Evolutionary conservation across 75 land plant species (phyloP).

Genomic region (Picea sitchensis): DNA sequence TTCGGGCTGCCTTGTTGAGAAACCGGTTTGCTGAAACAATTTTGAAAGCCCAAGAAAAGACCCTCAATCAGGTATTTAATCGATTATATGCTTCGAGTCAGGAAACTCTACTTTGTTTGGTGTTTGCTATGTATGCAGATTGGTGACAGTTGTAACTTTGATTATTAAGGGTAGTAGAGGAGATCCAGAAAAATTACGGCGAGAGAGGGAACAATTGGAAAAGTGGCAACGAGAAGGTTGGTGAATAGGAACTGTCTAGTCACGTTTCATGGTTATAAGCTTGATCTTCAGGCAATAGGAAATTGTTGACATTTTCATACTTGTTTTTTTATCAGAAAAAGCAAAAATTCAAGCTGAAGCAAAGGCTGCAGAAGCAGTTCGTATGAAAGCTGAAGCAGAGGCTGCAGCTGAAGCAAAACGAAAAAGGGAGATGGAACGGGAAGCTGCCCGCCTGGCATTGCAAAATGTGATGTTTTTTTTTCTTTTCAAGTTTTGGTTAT

Average conservation of each 20-base stretch:
- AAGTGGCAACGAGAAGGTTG: slow-evolving; percentile 72
- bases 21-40: slow-evolving; percentile 90
- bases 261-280: background rate
- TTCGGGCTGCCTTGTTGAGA: slow-evolving; percentile 82
- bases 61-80: slow-evolving; percentile 39
- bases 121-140: background rate
- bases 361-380: slow-evolving; percentile 58
- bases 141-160: slow-evolving; percentile 1
- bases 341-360: slow-evolving; percentile 74
- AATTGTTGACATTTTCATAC: background rate
- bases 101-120: background rate
- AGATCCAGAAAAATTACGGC: slow-evolving; percentile 61
- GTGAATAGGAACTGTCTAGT: background rate
- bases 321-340: slow-evolving; percentile 46
- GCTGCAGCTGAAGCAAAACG: slow-evolving; percentile 37
- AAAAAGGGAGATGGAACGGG: slow-evolving; percentile 65
- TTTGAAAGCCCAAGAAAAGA: slow-evolving; percentile 75
- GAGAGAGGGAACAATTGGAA: slow-evolving; percentile 66
- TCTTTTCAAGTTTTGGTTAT: background rate
- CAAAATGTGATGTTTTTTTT: slow-evolving; percentile 40
- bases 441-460: slow-evolving; percentile 73
- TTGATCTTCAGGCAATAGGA: background rate
- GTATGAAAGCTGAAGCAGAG: slow-evolving; percentile 45
- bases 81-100: background rate
- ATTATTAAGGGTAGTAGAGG: slow-evolving; percentile 42